A percentile compares a stretch with the other conserved stretches of the same genome.
phyloP scores from a whole-genome alignment of 192 early-diverging fungal genomes.

The Coemansia sp. region DNA sequence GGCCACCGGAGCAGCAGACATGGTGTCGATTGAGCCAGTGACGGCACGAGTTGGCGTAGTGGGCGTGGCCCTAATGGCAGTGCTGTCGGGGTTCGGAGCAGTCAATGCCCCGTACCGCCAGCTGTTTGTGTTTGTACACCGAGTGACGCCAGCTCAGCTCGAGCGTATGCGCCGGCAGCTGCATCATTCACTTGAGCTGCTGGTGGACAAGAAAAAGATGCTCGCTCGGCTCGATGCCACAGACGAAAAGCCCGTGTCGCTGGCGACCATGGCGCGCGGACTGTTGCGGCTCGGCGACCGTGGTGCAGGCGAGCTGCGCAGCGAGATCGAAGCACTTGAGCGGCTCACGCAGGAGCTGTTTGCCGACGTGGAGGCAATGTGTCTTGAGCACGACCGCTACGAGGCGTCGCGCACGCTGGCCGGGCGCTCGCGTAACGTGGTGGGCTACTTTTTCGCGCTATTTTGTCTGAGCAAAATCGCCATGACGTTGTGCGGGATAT shows the following conservation, averaged over 20 bases:
- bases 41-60: conserved; percentile 85
- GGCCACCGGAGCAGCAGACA: conserved; percentile 41
- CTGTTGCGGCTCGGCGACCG: conserved; percentile 32
- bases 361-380: conserved; percentile 78
- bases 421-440: conserved; percentile 75
- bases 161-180: conserved; percentile 67
- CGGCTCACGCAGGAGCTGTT: conserved; percentile 69
- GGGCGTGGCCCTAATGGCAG: conserved; percentile 91
- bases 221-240: conserved; percentile 48
- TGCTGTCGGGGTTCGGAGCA: conserved; percentile 91
- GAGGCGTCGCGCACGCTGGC: conserved; percentile 67
- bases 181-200: conserved; percentile 63
- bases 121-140: conserved; percentile 78
- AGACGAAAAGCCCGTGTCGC: conserved; percentile 20
- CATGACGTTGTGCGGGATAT: conserved; percentile 76
- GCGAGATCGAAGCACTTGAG: conserved; percentile 57
- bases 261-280: conserved; percentile 26
- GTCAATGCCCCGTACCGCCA: conserved; percentile 89
- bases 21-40: conserved; percentile 63
- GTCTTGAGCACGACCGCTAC: conserved; percentile 67
- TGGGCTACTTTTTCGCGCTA: conserved; percentile 83
- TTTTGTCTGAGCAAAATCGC: conserved; percentile 91
- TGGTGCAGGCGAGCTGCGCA: conserved; percentile 34
- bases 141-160: conserved; percentile 49
- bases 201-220: conserved; percentile 68